Evolutionary conservation across 2,329 filamentous ascomycete genomes (phyloP), one percentile per base, ranked within the genome.

Genomic region (Neonectria magnoliae): DNA sequence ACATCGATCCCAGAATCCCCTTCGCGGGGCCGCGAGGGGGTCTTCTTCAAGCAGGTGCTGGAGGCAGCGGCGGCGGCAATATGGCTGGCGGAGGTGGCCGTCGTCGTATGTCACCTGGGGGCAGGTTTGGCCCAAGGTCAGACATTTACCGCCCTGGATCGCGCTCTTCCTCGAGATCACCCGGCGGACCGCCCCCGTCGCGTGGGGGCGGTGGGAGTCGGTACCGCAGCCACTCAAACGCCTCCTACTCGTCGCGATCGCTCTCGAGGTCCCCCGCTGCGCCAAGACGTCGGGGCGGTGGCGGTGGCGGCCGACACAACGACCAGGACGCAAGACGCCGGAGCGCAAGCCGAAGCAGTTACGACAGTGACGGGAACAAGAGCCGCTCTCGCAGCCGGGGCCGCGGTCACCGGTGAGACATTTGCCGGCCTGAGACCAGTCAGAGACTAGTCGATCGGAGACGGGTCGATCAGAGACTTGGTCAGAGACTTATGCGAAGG

Each of bases 81-180:
- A 71, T 78, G 57, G 77, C 80, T 16, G 74, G 78, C 55, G 75
- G 78, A 29, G 77, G 78, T 29, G 77, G 77, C 48, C 81, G 80
- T 59, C 78, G 78, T 62, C 77, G 76, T 45, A 71, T 71, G 50
- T 78, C 79, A 7, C 77, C 77, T 54, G 73, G 76, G 44, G 72
- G 75, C 41, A 78, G 81, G 25, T 82, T 76, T 64, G 83, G 81
- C 9, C 72, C 81, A 60, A 76, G 83, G 66, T 81, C 83, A 53
- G 87, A 90, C 70, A 85, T 84, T 29, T 92, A 91, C 75, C 84
- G 89, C 6, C 90, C 89, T n/a, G 82, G 83, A 27, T 88, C 88
- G 1, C 74, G 81, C 7, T 88, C 87, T 9, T 80, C 72, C 53
- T 71, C 78, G n/a, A 57, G 84, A 59, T 84, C 83, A 38, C 77